These are phyloP conservation scores for Rubia occidens DNA, from an alignment of 305 asterid species.

Conservation along the genomic window DNA sequence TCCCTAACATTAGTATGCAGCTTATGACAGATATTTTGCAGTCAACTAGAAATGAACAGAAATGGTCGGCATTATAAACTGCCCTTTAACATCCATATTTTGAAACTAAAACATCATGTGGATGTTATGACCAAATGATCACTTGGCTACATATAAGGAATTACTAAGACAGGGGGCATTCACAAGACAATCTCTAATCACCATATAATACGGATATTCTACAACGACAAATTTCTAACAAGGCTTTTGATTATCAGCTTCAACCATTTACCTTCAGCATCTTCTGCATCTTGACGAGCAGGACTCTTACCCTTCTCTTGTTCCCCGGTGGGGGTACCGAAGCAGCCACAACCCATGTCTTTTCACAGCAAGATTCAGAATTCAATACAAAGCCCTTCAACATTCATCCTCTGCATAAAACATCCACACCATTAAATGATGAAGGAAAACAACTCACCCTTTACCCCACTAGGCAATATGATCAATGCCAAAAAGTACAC, in stretches of 20 bases:
- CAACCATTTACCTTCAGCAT: constrained; percentile 42
- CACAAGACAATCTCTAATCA: background rate
- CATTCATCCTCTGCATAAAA: constrained; percentile 6
- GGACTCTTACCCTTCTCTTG: constrained; percentile 27
- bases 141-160: background rate
- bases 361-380: constrained; percentile 17
- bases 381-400: constrained; percentile 4
- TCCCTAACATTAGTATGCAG: no score
- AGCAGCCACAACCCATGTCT: constrained; percentile 73
- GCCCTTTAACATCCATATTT: background rate
- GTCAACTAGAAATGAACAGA: background rate
- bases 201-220: background rate
- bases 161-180: background rate
- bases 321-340: constrained; percentile 33
- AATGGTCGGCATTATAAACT: background rate
- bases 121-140: background rate
- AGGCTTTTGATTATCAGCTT: background rate
- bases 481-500: background rate
- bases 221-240: background rate
- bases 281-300: constrained; percentile 27
- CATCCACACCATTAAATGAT: background rate
- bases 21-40: no score
- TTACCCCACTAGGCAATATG: background rate
- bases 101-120: background rate
- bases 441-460: background rate